Evolutionary conservation across 2,329 filamentous ascomycete species (phyloP), one percentile per base, ranked within the genome.

Genomic region (Microsporum ferrugineum): DNA sequence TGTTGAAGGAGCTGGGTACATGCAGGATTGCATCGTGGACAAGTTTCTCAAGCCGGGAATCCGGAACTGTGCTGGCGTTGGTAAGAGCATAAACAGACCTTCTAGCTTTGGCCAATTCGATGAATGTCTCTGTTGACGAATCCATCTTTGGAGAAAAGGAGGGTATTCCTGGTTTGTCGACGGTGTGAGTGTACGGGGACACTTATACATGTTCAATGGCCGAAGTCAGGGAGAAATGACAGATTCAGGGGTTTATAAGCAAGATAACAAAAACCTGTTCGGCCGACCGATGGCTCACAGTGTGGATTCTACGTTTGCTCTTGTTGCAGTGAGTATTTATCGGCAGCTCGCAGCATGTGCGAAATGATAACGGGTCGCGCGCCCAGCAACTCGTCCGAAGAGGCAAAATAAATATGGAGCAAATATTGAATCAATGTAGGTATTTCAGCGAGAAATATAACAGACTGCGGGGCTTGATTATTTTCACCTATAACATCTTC

Each of bases 1-100:
- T 88, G 84, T 96, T 96, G 86, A 96, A 96, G 65, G 86, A 85
- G 59, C 84, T 87, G 47, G 91, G 91, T 1, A 87, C 80, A 73
- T 90, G 80, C 63, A 84, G 78, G 66, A 94, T 78, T 60, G 84
- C 79, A 10, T 69, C 65, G 59, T 73, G 69, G 39, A 76, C 71
- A 34, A 76, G 68, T 57, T 71, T 68, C 57, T 73, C 69, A 61
- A 76, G 68, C 65, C 71, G 67, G 39, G 69, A 66, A 64, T 76
- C 73, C 2, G 71, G 62, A 41, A 74, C 70, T 38, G 72, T 69
- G 58, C 68, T 70, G 33, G 69, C 66, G 59, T 69, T 71, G 60
- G 69, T 70, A 29, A 76, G 69, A 23, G 69, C 57, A 64, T 76
- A 75, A 63, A 73, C 70, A 29, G 71, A 71, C 64, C 72, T 72